phyloP scores from a whole-genome alignment of 345 rosid species.

The Lepidium didymum region DNA sequence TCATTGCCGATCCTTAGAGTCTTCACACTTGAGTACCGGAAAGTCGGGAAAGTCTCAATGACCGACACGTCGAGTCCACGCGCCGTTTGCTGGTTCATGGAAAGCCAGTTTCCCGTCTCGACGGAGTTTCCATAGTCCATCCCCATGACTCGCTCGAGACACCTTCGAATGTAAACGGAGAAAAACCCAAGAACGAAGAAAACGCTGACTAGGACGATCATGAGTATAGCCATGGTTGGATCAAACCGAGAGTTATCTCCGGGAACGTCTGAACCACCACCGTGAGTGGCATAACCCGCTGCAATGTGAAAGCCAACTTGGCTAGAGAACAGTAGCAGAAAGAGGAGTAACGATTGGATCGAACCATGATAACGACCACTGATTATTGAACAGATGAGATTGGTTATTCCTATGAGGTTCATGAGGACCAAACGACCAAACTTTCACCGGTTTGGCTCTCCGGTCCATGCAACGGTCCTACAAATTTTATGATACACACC shows the following conservation, averaged over 20 bases:
- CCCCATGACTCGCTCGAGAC: slow-evolving; percentile 29
- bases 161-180: slow-evolving; percentile 62
- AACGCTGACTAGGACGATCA: slow-evolving; percentile 47
- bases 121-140: not conserved
- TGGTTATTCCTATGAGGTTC: not conserved
- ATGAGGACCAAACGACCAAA: slow-evolving; percentile 19
- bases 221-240: slow-evolving; percentile 57
- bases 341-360: slow-evolving; percentile 5
- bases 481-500: not conserved
- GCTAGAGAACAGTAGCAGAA: slow-evolving; percentile 4
- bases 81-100: slow-evolving; percentile 14
- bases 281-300: slow-evolving; percentile 22
- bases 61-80: slow-evolving; percentile 60
- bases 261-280: not conserved
- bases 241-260: slow-evolving; percentile 28
- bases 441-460: not conserved
- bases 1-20: slow-evolving; percentile 50
- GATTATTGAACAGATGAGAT: not conserved
- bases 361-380: slow-evolving; percentile 3
- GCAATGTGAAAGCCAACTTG: not conserved
- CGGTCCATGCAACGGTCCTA: slow-evolving; percentile 14
- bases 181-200: slow-evolving; percentile 66
- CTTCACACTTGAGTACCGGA: slow-evolving; percentile 57
- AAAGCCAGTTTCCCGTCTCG: slow-evolving; percentile 21
- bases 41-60: slow-evolving; percentile 60